A percentile compares a stretch with the other conserved stretches of the same genome.
phyloP scores from a whole-genome alignment of 108 stramenopile species.

The Cyclotella atomus region DNA sequence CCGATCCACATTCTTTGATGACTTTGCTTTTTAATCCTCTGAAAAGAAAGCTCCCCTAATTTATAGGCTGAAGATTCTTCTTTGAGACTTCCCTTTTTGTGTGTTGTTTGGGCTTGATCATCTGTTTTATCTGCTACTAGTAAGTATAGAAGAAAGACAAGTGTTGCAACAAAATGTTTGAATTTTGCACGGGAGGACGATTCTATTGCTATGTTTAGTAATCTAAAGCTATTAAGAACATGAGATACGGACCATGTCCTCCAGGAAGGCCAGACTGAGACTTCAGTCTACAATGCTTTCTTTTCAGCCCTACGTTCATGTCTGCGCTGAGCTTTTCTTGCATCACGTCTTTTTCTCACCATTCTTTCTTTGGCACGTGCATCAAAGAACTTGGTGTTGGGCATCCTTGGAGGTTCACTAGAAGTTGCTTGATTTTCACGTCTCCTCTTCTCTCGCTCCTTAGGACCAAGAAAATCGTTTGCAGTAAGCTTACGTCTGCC shows the following conservation, averaged over 20 bases:
- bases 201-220: background rate
- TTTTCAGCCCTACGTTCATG: background rate
- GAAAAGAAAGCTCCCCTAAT: no score
- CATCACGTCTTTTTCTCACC: background rate
- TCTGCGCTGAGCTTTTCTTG: background rate
- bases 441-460: conserved; percentile 13
- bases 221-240: background rate
- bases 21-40: no score
- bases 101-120: no score
- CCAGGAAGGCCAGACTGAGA: background rate
- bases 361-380: background rate
- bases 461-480: conserved; percentile 45
- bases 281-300: background rate
- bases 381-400: conserved; percentile 13
- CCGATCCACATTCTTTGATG: no score
- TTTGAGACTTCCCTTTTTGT: no score
- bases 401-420: background rate
- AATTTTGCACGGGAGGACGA: no score
- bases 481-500: conserved; percentile 30
- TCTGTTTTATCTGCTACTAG: no score
- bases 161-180: no score
- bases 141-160: no score
- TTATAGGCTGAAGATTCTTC: no score
- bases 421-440: background rate
- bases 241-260: background rate